phyloP scores from a whole-genome alignment of 1,139 yeast species.

The Lodderomyces pseudojiufengensis region DNA sequence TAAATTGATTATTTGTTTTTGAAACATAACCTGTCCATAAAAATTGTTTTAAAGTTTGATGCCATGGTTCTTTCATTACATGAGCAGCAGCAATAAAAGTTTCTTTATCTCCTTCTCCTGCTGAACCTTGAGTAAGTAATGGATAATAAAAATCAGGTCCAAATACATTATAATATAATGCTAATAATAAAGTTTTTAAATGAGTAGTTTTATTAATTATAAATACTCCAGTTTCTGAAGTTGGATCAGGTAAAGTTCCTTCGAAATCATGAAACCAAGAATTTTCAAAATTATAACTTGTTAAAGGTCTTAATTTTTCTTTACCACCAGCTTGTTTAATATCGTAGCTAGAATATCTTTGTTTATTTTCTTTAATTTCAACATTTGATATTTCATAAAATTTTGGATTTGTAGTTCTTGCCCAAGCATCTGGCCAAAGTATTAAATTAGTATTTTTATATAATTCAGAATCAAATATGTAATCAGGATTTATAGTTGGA shows the following conservation, averaged over 20 bases:
- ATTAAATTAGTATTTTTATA: constrained; percentile 41
- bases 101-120: constrained; percentile 73
- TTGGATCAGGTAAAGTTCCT: constrained; percentile 59
- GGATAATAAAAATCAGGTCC: constrained; percentile 63
- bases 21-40: constrained; percentile 51
- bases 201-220: constrained; percentile 53
- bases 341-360: constrained; percentile 34
- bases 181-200: constrained; percentile 45
- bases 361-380: constrained; percentile 35
- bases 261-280: constrained; percentile 51
- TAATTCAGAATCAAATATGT: constrained; percentile 39
- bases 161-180: constrained; percentile 56
- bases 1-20: constrained; percentile 33
- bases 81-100: constrained; percentile 64
- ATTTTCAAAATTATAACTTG: constrained; percentile 31
- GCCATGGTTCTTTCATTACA: constrained; percentile 45
- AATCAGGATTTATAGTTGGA: constrained; percentile 50
- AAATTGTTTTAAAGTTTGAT: constrained; percentile 50
- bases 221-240: constrained; percentile 63
- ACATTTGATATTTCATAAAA: constrained; percentile 42
- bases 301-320: constrained; percentile 23
- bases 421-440: constrained; percentile 54
- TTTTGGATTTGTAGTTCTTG: constrained; percentile 46
- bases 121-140: constrained; percentile 60
- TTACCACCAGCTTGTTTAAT: constrained; percentile 22